phyloP scores from a whole-genome alignment of 2,329 filamentous ascomycete genomes.

The Phaeosphaeriaceae sp. region DNA sequence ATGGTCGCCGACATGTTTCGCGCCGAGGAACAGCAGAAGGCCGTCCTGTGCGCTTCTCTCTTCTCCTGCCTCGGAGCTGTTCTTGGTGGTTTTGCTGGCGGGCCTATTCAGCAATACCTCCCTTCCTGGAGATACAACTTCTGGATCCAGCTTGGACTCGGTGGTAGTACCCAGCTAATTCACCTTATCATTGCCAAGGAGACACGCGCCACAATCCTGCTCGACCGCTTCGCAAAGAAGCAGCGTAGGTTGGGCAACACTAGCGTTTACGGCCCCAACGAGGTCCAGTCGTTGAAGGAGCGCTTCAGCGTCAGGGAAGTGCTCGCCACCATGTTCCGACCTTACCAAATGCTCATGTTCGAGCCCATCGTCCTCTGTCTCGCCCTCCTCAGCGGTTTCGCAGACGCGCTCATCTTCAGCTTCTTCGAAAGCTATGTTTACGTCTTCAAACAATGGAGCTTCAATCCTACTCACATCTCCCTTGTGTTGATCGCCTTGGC shows the following conservation, averaged over 20 bases:
- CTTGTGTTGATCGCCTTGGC: conserved; percentile 66
- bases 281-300: conserved; percentile 49
- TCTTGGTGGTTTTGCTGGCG: conserved; percentile 80
- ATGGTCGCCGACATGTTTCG: conserved; percentile 70
- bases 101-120: conserved; percentile 71
- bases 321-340: conserved; percentile 64
- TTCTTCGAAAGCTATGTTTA: conserved; percentile 74
- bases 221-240: conserved; percentile 79
- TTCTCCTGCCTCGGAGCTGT: conserved; percentile 71
- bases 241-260: conserved; percentile 63
- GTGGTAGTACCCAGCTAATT: conserved; percentile 69
- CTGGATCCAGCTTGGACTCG: conserved; percentile 85
- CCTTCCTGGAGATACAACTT: conserved; percentile 75
- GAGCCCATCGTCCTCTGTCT: conserved; percentile 76
- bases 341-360: conserved; percentile 75
- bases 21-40: conserved; percentile 69
- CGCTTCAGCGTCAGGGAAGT: conserved; percentile 48
- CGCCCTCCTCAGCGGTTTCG: conserved; percentile 76
- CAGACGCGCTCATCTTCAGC: conserved; percentile 79
- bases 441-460: conserved; percentile 72
- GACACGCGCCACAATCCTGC: conserved; percentile 75
- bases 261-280: conserved; percentile 72
- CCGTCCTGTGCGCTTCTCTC: conserved; percentile 65
- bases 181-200: conserved; percentile 76
- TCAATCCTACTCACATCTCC: conserved; percentile 64